Conservation (phyloP, 2,329 filamentous ascomycete genomes). For the Purpureocillium lavendulum region DNA sequence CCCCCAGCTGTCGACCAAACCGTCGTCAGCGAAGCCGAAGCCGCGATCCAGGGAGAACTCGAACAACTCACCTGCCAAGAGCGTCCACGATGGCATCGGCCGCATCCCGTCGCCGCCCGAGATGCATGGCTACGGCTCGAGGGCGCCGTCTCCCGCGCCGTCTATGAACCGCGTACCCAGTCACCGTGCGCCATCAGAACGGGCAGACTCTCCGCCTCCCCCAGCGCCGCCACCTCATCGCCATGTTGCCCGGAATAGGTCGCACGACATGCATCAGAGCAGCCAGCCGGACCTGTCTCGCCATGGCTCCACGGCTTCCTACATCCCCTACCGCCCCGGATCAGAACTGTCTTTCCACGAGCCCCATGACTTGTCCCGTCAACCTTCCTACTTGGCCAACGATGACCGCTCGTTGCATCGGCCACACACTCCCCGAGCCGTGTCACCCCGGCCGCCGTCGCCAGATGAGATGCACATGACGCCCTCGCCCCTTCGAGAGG, state of each 20-base stretch:
- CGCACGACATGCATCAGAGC: slow-evolving; percentile 5
- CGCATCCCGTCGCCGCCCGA: slow-evolving; percentile 13
- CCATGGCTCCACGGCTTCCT: slow-evolving; percentile 28
- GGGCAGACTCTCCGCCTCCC: slow-evolving; percentile 59
- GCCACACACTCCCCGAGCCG: slow-evolving; percentile 46
- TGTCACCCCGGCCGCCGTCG: slow-evolving; percentile 61
- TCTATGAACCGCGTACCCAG: slow-evolving; percentile 14
- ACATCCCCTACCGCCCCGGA: slow-evolving; percentile 21
- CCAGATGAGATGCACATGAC: slow-evolving; percentile 62
- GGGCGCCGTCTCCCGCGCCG: slow-evolving; percentile 20
- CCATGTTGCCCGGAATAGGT: slow-evolving; percentile 37
- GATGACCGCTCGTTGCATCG: slow-evolving; percentile 22
- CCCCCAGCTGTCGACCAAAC: slow-evolving; percentile 8
- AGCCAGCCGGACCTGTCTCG: slow-evolving; percentile 12
- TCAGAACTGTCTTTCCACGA: slow-evolving; percentile 25
- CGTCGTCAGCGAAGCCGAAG: slow-evolving; percentile 12
- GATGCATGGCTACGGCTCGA: slow-evolving; percentile 18
- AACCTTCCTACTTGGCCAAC: slow-evolving; percentile 32
- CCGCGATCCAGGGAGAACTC: slow-evolving; percentile 12
- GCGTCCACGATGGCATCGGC: slow-evolving; percentile 10
- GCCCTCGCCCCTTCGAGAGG: slow-evolving; percentile 83
- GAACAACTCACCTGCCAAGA: slow-evolving; percentile 18
- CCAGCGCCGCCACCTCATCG: slow-evolving; percentile 80
- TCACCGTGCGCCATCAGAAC: slow-evolving; percentile 17
- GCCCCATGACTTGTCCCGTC: slow-evolving; percentile 20